Percentiles rank a stretch among this genome's conserved stretches.
Evolutionary conservation across 2,329 filamentous ascomycete species (phyloP).

Genomic region (Alternaria atra): DNA sequence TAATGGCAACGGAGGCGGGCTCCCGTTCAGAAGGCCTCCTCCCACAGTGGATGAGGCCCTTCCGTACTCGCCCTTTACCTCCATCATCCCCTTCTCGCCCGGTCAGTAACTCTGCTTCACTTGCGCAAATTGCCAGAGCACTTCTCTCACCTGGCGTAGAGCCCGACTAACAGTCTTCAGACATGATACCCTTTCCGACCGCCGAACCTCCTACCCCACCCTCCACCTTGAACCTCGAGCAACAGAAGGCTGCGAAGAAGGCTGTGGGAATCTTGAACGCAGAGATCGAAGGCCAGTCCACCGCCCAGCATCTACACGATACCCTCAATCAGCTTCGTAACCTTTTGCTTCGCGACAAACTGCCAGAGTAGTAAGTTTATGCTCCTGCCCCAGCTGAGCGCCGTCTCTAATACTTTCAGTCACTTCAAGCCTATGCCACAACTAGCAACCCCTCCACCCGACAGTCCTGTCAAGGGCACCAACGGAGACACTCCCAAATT

Average conservation of each 20-base stretch:
- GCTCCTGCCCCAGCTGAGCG: neutral
- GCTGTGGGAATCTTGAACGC: slow-evolving; percentile 74
- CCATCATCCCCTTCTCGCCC: slow-evolving; percentile 79
- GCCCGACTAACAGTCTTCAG: slow-evolving; percentile 45
- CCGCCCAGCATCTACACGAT: slow-evolving; percentile 73
- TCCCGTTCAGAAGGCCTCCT: slow-evolving; percentile 51
- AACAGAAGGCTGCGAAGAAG: slow-evolving; percentile 61
- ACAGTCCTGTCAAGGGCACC: slow-evolving; percentile 29
- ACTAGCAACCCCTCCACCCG: slow-evolving; percentile 44
- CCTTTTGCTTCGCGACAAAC: slow-evolving; percentile 74
- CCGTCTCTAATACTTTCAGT: slow-evolving; percentile 31
- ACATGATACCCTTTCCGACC: slow-evolving; percentile 57
- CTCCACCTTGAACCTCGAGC: slow-evolving; percentile 49
- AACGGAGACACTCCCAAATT: slow-evolving; percentile 32
- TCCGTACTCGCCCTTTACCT: slow-evolving; percentile 83
- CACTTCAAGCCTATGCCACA: slow-evolving; percentile 45
- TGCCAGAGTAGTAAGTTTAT: slow-evolving; percentile 70
- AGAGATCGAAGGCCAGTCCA: slow-evolving; percentile 68
- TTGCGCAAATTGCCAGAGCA: slow-evolving; percentile 9
- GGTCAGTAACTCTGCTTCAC: slow-evolving; percentile 60
- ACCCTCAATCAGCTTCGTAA: slow-evolving; percentile 78
- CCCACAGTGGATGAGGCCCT: slow-evolving; percentile 75
- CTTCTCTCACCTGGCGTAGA: slow-evolving; percentile 21
- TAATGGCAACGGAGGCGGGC: slow-evolving; percentile 43
- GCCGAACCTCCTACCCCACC: slow-evolving; percentile 53